Conservation (phyloP, 2,329 filamentous ascomycete genomes). For the Pezicula radicicola region DNA sequence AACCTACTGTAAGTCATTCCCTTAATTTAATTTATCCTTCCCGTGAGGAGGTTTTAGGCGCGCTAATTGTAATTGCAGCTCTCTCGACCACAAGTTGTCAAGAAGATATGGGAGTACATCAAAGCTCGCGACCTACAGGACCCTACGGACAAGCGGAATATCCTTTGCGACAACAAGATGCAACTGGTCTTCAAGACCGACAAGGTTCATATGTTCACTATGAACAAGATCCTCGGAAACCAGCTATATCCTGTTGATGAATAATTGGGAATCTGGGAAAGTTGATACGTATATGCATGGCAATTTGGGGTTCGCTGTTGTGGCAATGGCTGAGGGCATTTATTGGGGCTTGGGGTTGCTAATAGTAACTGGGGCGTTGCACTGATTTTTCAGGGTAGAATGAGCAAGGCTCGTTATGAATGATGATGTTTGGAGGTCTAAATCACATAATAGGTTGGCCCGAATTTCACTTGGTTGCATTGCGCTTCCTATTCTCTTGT, state of each 20-base stretch:
- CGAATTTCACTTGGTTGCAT: no score
- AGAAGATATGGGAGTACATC: constrained; percentile 95
- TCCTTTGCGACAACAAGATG: constrained; percentile 88
- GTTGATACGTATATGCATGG: no score
- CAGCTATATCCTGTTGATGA: constrained; percentile 87
- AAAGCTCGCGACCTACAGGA: constrained; percentile 87
- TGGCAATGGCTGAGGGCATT: no score
- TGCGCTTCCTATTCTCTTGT: no score
- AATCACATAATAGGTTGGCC: no score
- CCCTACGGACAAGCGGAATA: constrained; percentile 86
- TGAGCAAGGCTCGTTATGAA: no score
- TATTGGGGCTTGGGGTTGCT: no score
- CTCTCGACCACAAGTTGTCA: constrained; percentile 91
- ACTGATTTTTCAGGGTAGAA: no score
- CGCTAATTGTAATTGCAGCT: constrained; percentile 49
- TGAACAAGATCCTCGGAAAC: constrained; percentile 93
- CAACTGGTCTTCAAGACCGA: constrained; percentile 88
- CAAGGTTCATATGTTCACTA: constrained; percentile 96
- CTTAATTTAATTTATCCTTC: neutral
- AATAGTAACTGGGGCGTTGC: no score
- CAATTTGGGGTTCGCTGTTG: no score
- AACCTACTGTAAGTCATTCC: constrained; percentile 54
- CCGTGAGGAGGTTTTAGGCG: neutral
- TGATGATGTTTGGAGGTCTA: no score
- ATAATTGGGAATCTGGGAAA: constrained; percentile 8